phyloP scores from a whole-genome alignment of 108 stramenopile species.

The Parietichytrium sp. region DNA sequence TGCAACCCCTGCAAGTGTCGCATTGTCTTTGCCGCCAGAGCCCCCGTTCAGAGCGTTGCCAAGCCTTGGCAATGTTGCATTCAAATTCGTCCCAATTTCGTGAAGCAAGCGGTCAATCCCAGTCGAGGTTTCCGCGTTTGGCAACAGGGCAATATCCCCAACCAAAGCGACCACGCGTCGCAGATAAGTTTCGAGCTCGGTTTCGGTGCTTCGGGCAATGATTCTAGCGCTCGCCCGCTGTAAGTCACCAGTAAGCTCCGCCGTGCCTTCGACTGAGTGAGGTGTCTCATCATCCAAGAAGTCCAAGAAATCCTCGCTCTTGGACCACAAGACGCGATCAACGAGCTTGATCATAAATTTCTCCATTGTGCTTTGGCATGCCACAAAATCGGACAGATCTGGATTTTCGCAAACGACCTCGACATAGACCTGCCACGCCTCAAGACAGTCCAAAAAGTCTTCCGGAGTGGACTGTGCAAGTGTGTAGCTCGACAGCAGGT shows the following conservation, averaged over 20 bases:
- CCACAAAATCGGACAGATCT: no score
- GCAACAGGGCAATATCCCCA: background rate
- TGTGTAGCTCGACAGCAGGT: background rate
- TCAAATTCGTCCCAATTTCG: no score
- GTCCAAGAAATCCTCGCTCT: background rate
- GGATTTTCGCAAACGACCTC: background rate
- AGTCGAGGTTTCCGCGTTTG: no score
- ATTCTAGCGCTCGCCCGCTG: no score
- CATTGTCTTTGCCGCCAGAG: no score
- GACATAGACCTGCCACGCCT: constrained; percentile 13
- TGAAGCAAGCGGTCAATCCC: no score
- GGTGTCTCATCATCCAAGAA: background rate
- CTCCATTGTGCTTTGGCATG: no score
- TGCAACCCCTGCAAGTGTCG: no score
- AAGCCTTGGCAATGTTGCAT: no score
- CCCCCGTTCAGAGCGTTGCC: no score
- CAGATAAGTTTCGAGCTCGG: constrained; percentile 2
- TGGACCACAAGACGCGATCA: background rate
- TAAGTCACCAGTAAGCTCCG: background rate
- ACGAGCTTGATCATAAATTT: constrained; percentile 22
- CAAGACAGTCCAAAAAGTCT: background rate
- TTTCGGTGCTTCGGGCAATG: background rate
- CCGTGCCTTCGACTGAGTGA: background rate
- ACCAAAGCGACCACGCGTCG: background rate
- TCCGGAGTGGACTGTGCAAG: background rate